Percentiles rank a stretch among this genome's conserved stretches.
These are phyloP conservation scores for Kazachstania africana DNA, from an alignment of 805 yeast species.

Conservation along the genomic window DNA sequence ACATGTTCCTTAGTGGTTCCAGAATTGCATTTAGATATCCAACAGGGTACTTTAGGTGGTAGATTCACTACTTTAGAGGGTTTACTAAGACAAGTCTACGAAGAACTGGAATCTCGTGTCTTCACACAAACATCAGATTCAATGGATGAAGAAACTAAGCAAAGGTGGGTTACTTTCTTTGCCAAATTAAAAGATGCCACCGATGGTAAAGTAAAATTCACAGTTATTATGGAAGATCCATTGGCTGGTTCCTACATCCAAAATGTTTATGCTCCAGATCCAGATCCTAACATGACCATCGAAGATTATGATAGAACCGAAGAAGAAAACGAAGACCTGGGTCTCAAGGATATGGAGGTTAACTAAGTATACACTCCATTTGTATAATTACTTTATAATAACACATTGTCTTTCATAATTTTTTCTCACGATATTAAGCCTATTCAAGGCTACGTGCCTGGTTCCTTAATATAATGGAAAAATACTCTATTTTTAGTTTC, in stretches of 20 bases:
- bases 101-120: conserved; percentile 77
- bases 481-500: too few species aligned
- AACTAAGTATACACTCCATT: too few species aligned
- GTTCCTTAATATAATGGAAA: too few species aligned
- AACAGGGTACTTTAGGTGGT: conserved; percentile 96
- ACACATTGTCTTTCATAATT: too few species aligned
- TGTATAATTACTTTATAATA: too few species aligned
- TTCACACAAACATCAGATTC: conserved; percentile 82
- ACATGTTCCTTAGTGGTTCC: conserved; percentile 81
- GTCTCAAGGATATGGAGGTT: conserved; percentile 43
- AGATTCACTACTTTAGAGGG: conserved; percentile 97
- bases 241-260: conserved; percentile 91
- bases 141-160: conserved; percentile 66
- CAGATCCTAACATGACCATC: conserved; percentile 87
- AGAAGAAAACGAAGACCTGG: conserved; percentile 86
- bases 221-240: conserved; percentile 87
- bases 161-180: conserved; percentile 77
- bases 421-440: too few species aligned
- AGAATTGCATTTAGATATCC: conserved; percentile 79
- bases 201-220: conserved; percentile 72
- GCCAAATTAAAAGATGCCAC: conserved; percentile 64
- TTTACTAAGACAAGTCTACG: conserved; percentile 73
- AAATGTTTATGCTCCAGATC: conserved; percentile 97
- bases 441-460: too few species aligned
- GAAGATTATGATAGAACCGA: conserved; percentile 85